These are phyloP conservation scores for Globisporangium carolinianum DNA, from an alignment of 352 stramenopile species.

Conservation along the genomic window DNA sequence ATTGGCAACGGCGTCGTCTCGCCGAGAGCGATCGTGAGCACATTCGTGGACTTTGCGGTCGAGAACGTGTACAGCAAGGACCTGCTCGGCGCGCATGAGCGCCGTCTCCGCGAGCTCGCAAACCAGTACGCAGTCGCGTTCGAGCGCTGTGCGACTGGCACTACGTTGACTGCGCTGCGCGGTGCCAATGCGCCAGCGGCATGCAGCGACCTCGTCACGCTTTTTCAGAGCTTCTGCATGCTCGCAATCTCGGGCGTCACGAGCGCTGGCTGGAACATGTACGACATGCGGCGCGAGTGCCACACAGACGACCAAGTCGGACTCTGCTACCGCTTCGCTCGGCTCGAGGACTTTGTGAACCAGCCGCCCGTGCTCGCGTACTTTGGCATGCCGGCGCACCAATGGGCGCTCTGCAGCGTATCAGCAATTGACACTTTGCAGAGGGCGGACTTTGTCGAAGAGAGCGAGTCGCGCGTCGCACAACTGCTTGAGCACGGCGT, in stretches of 20 bases:
- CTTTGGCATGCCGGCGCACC: constrained; percentile 24
- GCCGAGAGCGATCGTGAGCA: constrained; percentile 31
- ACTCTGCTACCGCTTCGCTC: constrained; percentile 63
- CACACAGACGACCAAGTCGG: constrained; percentile 34
- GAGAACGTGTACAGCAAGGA: constrained; percentile 36
- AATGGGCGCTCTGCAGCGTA: constrained; percentile 47
- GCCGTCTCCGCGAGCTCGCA: constrained; percentile 5
- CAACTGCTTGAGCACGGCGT: constrained; percentile 39
- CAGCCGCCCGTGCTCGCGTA: constrained; percentile 24
- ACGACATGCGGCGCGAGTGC: constrained; percentile 58
- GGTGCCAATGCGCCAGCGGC: not conserved
- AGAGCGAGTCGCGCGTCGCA: constrained; percentile 52
- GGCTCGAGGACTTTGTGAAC: constrained; percentile 58
- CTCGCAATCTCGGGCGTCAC: constrained; percentile 13
- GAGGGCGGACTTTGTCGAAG: constrained; percentile 36
- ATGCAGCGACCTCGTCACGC: constrained; percentile 19
- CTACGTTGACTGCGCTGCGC: not conserved
- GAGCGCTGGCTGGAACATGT: constrained; percentile 40
- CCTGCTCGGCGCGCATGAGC: constrained; percentile 20
- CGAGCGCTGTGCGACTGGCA: constrained; percentile 4
- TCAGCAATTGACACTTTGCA: constrained; percentile 14
- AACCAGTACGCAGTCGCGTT: constrained; percentile 17
- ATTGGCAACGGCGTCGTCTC: constrained; percentile 81
- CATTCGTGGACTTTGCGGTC: constrained; percentile 40
- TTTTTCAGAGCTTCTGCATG: constrained; percentile 12